Conservation (phyloP, 768 basidiomycete genomes). For the Mrakia blollopis region DNA sequence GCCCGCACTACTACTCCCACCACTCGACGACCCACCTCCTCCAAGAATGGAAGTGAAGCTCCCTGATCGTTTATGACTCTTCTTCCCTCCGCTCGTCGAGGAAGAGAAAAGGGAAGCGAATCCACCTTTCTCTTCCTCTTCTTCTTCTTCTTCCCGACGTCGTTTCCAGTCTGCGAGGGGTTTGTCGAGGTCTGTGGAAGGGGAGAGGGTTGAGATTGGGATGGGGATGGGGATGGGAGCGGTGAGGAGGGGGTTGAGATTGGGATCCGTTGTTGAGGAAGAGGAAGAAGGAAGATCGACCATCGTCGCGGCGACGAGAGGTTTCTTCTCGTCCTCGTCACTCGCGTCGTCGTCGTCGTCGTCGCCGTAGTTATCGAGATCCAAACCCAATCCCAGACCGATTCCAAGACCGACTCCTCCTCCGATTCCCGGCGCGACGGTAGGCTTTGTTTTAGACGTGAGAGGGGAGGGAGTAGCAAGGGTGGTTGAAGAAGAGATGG, state of each 20-base stretch:
- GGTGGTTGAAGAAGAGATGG: background rate
- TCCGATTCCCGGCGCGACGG: background rate
- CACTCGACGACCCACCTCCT: background rate
- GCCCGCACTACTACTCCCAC: background rate
- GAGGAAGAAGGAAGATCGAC: background rate
- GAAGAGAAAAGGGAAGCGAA: slow-evolving; percentile 28
- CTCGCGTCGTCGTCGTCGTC: slow-evolving; percentile 48
- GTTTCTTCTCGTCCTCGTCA: slow-evolving; percentile 43
- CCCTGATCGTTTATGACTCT: slow-evolving; percentile 14
- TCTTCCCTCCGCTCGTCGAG: background rate
- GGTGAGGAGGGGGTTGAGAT: background rate
- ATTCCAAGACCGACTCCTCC: slow-evolving; percentile 8
- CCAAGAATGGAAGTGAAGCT: background rate
- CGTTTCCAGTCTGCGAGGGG: slow-evolving; percentile 62
- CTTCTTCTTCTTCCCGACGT: slow-evolving; percentile 61
- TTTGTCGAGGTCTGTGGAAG: slow-evolving; percentile 44
- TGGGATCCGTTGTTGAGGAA: background rate
- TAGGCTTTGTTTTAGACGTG: background rate
- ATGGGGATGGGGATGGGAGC: background rate
- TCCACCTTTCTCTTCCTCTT: slow-evolving; percentile 56
- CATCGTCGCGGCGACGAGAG: background rate
- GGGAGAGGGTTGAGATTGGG: slow-evolving; percentile 41
- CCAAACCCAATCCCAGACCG: slow-evolving; percentile 1
- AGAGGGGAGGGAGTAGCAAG: background rate
- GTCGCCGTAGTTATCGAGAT: slow-evolving; percentile 21